A percentile compares a stretch with the other conserved stretches of the same genome.
phyloP scores from a whole-genome alignment of 2,329 filamentous ascomycete species.

The Rhytidhysteron rufulum region DNA sequence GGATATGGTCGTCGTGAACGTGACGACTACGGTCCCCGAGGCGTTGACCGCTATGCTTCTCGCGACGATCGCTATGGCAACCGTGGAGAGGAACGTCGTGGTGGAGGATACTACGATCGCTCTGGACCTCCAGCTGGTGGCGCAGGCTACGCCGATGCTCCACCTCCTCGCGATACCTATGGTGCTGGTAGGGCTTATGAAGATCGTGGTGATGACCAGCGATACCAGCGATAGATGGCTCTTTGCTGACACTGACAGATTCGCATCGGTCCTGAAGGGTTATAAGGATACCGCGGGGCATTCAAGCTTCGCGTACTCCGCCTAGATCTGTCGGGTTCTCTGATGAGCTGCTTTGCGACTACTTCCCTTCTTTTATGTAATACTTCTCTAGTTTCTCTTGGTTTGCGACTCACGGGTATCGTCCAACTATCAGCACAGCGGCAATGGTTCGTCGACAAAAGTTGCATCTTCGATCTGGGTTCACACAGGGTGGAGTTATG shows the following conservation, averaged over 20 bases:
- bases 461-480: slow-evolving; percentile 30
- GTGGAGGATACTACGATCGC: slow-evolving; percentile 54
- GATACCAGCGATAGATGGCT: slow-evolving; percentile 40
- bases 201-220: slow-evolving; percentile 40
- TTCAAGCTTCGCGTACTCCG: slow-evolving; percentile 16
- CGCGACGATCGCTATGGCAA: slow-evolving; percentile 59
- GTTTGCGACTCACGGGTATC: slow-evolving; percentile 33
- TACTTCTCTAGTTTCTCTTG: slow-evolving; percentile 26
- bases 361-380: slow-evolving; percentile 25
- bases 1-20: slow-evolving; percentile 37
- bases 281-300: slow-evolving; percentile 18
- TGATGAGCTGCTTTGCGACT: slow-evolving; percentile 7
- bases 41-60: slow-evolving; percentile 36
- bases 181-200: slow-evolving; percentile 38
- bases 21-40: slow-evolving; percentile 35
- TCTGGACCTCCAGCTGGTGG: slow-evolving; percentile 36
- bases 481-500: slow-evolving; percentile 22
- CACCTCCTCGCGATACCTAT: slow-evolving; percentile 31
- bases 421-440: slow-evolving; percentile 29
- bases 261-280: slow-evolving; percentile 33
- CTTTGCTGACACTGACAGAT: slow-evolving; percentile 32
- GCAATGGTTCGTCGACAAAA: slow-evolving; percentile 37
- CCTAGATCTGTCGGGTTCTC: slow-evolving; percentile 5
- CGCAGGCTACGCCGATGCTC: slow-evolving; percentile 30
- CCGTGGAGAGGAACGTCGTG: slow-evolving; percentile 59